phyloP scores from a whole-genome alignment of 2,329 filamentous ascomycete species.

The Ophiocordyceps polyrhachis-furcata region DNA sequence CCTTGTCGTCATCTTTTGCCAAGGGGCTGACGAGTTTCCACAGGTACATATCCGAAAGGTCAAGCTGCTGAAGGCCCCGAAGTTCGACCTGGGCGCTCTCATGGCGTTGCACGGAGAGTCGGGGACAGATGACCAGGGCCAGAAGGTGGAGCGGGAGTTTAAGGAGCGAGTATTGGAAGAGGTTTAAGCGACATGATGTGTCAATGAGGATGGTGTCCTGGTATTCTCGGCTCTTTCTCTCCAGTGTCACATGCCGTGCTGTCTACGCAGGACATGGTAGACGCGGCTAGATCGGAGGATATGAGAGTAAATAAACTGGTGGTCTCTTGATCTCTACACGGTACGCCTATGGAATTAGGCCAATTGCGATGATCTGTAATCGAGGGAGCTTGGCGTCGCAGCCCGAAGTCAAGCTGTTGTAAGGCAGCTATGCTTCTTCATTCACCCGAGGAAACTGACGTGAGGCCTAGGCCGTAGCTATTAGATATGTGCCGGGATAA shows the following conservation, averaged over 20 bases:
- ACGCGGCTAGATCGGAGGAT: not conserved
- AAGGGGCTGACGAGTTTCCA: not conserved
- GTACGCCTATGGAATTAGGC: no score
- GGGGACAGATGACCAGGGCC: slow-evolving; percentile 82
- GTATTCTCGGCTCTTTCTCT: not conserved
- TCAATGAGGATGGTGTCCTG: not conserved
- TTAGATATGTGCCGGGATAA: no score
- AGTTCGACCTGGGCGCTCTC: slow-evolving; percentile 95
- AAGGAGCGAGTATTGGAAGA: slow-evolving; percentile 91
- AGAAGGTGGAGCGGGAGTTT: slow-evolving; percentile 99
- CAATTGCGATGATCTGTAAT: no score
- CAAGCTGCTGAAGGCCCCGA: slow-evolving; percentile 95
- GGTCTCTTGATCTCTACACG: no score
- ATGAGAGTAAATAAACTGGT: not conserved
- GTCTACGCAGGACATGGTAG: not conserved
- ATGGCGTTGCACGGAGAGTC: slow-evolving; percentile 97
- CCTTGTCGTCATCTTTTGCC: slow-evolving; percentile 1
- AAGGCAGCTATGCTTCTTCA: no score
- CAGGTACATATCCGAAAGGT: slow-evolving; percentile 99
- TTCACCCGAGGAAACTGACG: no score
- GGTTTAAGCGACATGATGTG: slow-evolving; percentile 47
- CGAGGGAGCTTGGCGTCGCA: no score
- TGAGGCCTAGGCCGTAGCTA: no score
- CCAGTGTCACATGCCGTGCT: not conserved
- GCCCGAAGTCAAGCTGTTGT: no score